phyloP scores from a whole-genome alignment of 1,284 basidiomycete genomes.

The Cryptococcus sp. region DNA sequence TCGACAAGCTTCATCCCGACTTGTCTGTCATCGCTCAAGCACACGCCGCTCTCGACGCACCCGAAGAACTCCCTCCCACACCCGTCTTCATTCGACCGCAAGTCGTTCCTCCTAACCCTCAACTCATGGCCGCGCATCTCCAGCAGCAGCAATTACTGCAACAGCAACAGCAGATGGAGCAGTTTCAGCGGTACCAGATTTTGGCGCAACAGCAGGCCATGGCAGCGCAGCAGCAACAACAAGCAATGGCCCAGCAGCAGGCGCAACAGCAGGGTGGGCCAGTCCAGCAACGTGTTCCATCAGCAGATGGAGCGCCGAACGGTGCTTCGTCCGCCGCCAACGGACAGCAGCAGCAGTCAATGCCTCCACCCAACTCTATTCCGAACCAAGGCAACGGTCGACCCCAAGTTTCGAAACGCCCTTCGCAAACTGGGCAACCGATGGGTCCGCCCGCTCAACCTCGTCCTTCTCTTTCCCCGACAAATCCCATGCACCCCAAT shows the following conservation, averaged over 20 bases:
- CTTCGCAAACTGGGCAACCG: slow-evolving; percentile 9
- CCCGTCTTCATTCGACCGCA: slow-evolving; percentile 48
- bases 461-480: slow-evolving; percentile 23
- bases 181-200: slow-evolving; percentile 43
- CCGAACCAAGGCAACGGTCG: slow-evolving; percentile 15
- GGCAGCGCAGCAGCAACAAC: slow-evolving; percentile 37
- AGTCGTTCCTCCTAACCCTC: slow-evolving; percentile 32
- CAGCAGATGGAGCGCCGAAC: slow-evolving; percentile 7
- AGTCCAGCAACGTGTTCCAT: slow-evolving; percentile 11
- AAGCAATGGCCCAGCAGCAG: slow-evolving; percentile 10
- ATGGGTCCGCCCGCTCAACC: slow-evolving; percentile 16
- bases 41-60: slow-evolving; percentile 33
- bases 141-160: slow-evolving; percentile 37
- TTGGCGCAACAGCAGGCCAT: slow-evolving; percentile 42
- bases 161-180: slow-evolving; percentile 47
- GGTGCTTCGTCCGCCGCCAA: slow-evolving; percentile 11
- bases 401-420: slow-evolving; percentile 13
- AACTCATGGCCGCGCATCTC: slow-evolving; percentile 31
- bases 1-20: slow-evolving; percentile 45
- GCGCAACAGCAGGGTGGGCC: slow-evolving; percentile 21
- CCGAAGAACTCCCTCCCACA: slow-evolving; percentile 44
- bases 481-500: slow-evolving; percentile 15
- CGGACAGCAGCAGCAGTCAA: slow-evolving; percentile 7
- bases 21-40: slow-evolving; percentile 34
- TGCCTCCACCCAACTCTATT: slow-evolving; percentile 13